phyloP scores from a whole-genome alignment of 164 flowering plant genomes.

The Nymphaea colorata region DNA sequence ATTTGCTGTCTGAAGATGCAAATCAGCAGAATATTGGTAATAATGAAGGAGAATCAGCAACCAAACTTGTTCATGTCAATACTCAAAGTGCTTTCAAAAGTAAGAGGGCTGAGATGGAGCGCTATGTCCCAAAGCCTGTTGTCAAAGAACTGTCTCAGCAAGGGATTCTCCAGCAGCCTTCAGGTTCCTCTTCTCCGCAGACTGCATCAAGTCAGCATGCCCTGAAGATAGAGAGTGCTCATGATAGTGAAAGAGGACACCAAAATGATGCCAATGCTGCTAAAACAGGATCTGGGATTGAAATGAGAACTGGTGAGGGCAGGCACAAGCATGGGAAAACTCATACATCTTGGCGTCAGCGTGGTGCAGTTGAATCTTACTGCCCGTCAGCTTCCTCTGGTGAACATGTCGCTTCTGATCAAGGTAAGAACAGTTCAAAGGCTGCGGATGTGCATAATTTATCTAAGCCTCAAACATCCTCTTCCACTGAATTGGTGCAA shows the following conservation, averaged over 20 bases:
- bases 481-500: conserved; percentile 20
- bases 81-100: conserved; percentile 45
- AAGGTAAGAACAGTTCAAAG: conserved; percentile 5
- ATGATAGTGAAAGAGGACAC: conserved; percentile 12
- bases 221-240: conserved; percentile 15
- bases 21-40: conserved; percentile 19
- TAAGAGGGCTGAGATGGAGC: conserved; percentile 93
- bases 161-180: conserved; percentile 21
- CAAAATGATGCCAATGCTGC: conserved; percentile 12
- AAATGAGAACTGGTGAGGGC: conserved; percentile 31
- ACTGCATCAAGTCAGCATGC: conserved; percentile 15
- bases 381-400: conserved; percentile 7
- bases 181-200: conserved; percentile 20
- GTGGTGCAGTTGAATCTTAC: conserved; percentile 29
- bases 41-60: conserved; percentile 9
- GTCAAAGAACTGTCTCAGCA: conserved; percentile 84
- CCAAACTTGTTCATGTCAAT: conserved; percentile 23
- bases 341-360: conserved; percentile 66
- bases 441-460: conserved; percentile 17
- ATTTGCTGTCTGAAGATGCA: conserved; percentile 32
- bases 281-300: conserved; percentile 16
- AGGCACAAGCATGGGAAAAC: conserved; percentile 44
- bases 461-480: conserved; percentile 17
- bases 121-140: conserved; percentile 89
- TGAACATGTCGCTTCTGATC: conserved; percentile 14